Conservation (phyloP, 148 eudicot genomes). For the Euryodendron excelsum region DNA sequence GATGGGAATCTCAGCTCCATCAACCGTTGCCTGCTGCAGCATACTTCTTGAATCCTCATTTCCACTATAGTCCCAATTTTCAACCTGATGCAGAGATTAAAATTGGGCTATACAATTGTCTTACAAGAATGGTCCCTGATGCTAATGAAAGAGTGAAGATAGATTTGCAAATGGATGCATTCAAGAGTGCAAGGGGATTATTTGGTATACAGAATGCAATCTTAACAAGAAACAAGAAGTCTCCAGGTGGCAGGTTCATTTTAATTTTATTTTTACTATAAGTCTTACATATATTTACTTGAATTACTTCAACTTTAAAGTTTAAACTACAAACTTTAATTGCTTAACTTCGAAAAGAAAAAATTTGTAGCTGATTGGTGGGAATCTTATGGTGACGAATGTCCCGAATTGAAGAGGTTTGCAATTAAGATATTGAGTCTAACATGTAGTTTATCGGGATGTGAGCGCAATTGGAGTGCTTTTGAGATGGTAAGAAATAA, state of each 20-base stretch:
- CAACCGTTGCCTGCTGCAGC: slow-evolving; percentile 16
- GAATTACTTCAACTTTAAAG: too few relatives aligned
- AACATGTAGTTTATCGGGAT: slow-evolving; percentile 5
- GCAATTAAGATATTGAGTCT: slow-evolving; percentile 8
- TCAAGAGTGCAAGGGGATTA: neutral
- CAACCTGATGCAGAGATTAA: neutral
- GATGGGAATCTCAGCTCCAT: slow-evolving; percentile 11
- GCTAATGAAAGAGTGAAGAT: neutral
- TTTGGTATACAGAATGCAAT: neutral
- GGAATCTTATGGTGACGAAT: too few relatives aligned
- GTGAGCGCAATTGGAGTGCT: slow-evolving; percentile 12
- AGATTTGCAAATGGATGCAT: slow-evolving; percentile 9
- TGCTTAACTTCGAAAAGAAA: neutral
- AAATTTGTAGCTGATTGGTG: slow-evolving; percentile 13
- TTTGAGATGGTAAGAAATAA: too few relatives aligned
- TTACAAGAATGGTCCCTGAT: slow-evolving; percentile 7
- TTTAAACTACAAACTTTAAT: neutral
- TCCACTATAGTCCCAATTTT: neutral
- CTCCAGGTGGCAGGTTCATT: neutral
- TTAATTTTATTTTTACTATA: neutral
- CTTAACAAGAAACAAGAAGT: neutral
- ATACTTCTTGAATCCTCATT: slow-evolving; percentile 2
- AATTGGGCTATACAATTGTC: slow-evolving; percentile 6
- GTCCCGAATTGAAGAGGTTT: too few relatives aligned
- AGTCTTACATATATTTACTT: neutral